phyloP scores from a whole-genome alignment of 2,329 filamentous ascomycete genomes.

The Clathrospora elynae region DNA sequence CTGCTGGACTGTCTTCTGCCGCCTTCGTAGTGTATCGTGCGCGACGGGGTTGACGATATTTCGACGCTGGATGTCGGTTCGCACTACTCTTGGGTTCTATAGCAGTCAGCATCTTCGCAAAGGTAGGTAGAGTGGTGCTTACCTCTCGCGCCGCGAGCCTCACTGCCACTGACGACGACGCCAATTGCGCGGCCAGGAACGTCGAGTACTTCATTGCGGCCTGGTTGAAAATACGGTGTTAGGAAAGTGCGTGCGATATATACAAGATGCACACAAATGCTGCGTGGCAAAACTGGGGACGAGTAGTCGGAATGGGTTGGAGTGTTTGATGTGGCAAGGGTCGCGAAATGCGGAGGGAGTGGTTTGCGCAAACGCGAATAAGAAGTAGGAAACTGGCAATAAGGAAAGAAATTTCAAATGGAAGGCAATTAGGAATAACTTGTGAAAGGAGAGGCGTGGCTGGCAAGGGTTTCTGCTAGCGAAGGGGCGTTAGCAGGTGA shows the following conservation, averaged over 20 bases:
- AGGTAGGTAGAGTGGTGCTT: constrained; percentile 29
- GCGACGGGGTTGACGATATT: constrained; percentile 53
- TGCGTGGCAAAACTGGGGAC: constrained; percentile 20
- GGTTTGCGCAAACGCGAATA: constrained; percentile 1
- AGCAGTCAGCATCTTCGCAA: constrained; percentile 25
- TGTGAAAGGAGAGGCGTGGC: constrained; percentile 5
- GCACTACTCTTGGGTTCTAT: constrained; percentile 53
- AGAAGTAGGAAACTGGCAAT: constrained; percentile 5
- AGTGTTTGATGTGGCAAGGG: constrained; percentile 5
- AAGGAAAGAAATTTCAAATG: constrained; percentile 4
- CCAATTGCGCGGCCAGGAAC: constrained; percentile 36
- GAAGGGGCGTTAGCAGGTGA: constrained; percentile 11
- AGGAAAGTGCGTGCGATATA: constrained; percentile 15
- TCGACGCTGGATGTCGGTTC: constrained; percentile 58
- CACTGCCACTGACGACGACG: constrained; percentile 37
- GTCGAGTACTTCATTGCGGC: constrained; percentile 40
- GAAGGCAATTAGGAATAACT: constrained; percentile 4
- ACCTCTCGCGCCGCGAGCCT: constrained; percentile 43
- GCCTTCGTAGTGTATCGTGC: constrained; percentile 54
- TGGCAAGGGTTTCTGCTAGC: constrained; percentile 6
- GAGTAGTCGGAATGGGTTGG: constrained; percentile 15
- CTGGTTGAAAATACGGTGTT: background rate
- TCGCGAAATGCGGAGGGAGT: no score
- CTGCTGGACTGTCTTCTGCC: constrained; percentile 51
- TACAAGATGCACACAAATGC: constrained; percentile 1